Base-by-base conservation (phyloP, 805 yeast genomes). In the Zygosaccharomyces pseudorouxii region DNA sequence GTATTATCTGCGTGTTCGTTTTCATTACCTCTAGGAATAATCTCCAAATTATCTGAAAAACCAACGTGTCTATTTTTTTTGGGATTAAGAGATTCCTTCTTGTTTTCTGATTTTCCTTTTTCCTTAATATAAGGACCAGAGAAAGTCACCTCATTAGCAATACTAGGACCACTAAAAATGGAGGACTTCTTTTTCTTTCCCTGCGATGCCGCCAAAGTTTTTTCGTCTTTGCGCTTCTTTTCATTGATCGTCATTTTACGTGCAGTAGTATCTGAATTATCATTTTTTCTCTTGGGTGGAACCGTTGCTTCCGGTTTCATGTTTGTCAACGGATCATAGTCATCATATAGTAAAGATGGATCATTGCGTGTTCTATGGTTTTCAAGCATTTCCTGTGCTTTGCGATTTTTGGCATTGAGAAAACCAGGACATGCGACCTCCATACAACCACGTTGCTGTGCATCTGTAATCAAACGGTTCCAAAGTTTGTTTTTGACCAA, bases 401-500 rank as follows among this genome's bases (percentile, higher is more conserved):
- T 46, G 4, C 33, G n/a, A 43, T 55, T 55, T 14, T 43, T 53
- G 8, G 54, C 42, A 37, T 56, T 46, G 12, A 65, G 46, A 28
- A 64, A 65, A 3, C 69, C 69, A 1, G 66, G 55, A 28, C 58
- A 56, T 4, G 67, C 67, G 14, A 48, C 38, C 25, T 56, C 61
- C 12, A 68, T 38, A 25, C 64, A 54, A 8, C 60, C 58, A 51
- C 96, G 71, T 0, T 63, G 57, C 31, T 69, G 65, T 0, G 96
- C 95, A 71, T 90, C 82, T 0, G 67, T 64, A 8, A 90, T 75
- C 45, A 93, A 70, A 48, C 78, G 73, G 23, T 65, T 69, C 99
- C 99, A 93, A 0, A 89, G 80, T 20, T 71, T 71, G 62, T 89
- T 85, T 46, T 78, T 70, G 5, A 64, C 57, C 55, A 92, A 75